Evolutionary conservation across 2,329 filamentous ascomycete species (phyloP), one percentile per base, ranked within the genome.

Genomic region (Colletotrichum noveboracense): DNA sequence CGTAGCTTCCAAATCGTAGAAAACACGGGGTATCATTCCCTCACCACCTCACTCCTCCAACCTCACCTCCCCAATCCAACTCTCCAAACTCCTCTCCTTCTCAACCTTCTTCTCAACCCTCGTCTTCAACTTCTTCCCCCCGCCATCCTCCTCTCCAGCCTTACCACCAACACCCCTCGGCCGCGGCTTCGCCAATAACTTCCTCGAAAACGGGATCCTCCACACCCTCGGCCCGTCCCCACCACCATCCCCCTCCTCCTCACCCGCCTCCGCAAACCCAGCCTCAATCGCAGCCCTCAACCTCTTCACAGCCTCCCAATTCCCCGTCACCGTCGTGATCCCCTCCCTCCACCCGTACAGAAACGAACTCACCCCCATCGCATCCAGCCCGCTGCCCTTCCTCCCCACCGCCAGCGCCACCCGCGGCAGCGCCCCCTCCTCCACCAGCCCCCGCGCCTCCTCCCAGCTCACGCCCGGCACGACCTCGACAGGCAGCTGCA

Each of bases 291-390:
- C 75, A 6, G 65, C 76, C 75, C 52, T 43, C n/a, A 78, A 38
- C 58, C 75, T 28, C 69, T 78, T 78, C 21, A 76, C 77, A 14
- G 77, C 81, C 78, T 87, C 85, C 78, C 85, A 85, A 69, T 86
- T 87, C 7, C 84, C 86, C 8, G 85, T 87, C 3, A 87, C 61
- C 2, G 85, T 86, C 24, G 80, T 80, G 4, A 83, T 56, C 10
- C 80, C 80, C 14, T 77, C 79, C 18, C 79, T 81, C 85, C 85
- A 87, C 6, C 85, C 85, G 30, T 86, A 83, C 79, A 86, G 80
- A 76, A 85, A 85, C 28, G 85, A 84, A 38, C 83, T 84, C 21
- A 85, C 79, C 78, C 85, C 85, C 58, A 84, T 81, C 74, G 80
- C 82, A 74, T 82, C 83, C 70, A 86, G 83, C 3, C 78, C 79